phyloP scores from a whole-genome alignment of 2,329 filamentous ascomycete species.

The Fusarium albosuccineum region DNA sequence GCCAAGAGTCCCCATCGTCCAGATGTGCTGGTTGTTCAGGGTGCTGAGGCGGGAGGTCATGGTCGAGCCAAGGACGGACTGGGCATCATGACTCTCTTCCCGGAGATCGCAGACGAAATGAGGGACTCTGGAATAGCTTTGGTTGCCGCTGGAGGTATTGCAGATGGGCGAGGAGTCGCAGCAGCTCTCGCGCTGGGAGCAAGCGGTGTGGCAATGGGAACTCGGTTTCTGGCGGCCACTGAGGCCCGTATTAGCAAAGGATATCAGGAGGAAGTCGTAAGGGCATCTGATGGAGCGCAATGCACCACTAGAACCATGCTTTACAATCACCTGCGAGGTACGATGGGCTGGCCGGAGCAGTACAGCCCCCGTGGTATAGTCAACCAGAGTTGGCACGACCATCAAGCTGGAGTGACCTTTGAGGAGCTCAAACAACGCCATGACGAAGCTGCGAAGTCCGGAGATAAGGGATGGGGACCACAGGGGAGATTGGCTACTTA shows the following conservation, averaged over 20 bases:
- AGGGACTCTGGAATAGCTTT: constrained; percentile 54
- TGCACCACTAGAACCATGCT: constrained; percentile 58
- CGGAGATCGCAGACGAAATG: constrained; percentile 61
- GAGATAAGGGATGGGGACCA: constrained; percentile 61
- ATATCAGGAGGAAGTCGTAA: constrained; percentile 58
- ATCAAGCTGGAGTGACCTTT: constrained; percentile 54
- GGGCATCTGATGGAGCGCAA: constrained; percentile 55
- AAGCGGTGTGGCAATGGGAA: constrained; percentile 71
- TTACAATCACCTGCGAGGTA: constrained; percentile 59
- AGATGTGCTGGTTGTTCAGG: constrained; percentile 66
- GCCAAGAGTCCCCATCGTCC: constrained; percentile 52
- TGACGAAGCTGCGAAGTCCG: constrained; percentile 50
- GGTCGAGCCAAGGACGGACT: constrained; percentile 59
- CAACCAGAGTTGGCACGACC: constrained; percentile 55
- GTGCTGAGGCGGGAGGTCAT: constrained; percentile 67
- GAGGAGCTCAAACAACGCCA: constrained; percentile 59
- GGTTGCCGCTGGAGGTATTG: constrained; percentile 66
- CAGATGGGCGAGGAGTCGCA: constrained; percentile 63
- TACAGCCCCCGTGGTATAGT: constrained; percentile 57
- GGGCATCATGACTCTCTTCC: constrained; percentile 62
- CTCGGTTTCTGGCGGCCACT: constrained; percentile 68
- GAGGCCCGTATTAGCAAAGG: constrained; percentile 57
- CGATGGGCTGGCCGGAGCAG: constrained; percentile 55
- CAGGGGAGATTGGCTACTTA: constrained; percentile 64
- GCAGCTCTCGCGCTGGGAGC: constrained; percentile 66